Evolutionary conservation across 371 early-diverging fungal genomes (phyloP), one percentile per base, ranked within the genome.

Genomic region (Circinella umbellata): DNA sequence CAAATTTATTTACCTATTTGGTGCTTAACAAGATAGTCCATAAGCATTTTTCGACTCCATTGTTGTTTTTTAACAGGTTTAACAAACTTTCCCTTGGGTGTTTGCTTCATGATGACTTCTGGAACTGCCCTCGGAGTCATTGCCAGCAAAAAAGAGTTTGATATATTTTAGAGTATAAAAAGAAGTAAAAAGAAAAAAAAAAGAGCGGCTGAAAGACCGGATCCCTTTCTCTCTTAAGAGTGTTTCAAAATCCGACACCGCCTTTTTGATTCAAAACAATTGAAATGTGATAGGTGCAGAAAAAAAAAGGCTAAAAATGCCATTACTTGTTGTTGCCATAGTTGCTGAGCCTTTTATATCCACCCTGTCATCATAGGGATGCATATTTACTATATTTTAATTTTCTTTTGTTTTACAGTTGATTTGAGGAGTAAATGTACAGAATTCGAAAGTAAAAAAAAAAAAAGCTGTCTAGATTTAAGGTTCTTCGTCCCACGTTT

Each of bases 11-110:
- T 73, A 80, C 80, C 80, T 53, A 80, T 80, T 69, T 81, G 81
- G 49, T 81, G 78, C 27, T 76, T 51, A 55, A 79, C 78, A 38
- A 81, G 69, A 68, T 81, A 73, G 38, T 70, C 49, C 36, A 70
- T 74, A 36, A 70, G 5, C 38, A 67, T 61, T 51, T 67, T 67
- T 51, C 49, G 39, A 47, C 37, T 65, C 72, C 68, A 72, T 48
- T 36, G 48, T 38, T 39, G 61, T n/a, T 37, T 37, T 36, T 67
- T 46, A 18, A 39, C 38, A 17, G 46, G 70, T 47, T 70, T 68
- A 27, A 35, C 36, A 66, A 66, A 53, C 63, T 42, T 54, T 1
- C 53, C 53, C 53, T 53, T 53, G 53, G 53, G 15, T 15, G 53
- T n/a, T 14, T 34, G 59, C 57, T 66, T 59, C 55, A 49, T 36